Evolutionary conservation across 2,329 filamentous ascomycete species (phyloP), one percentile per base, ranked within the genome.

Genomic region (Sclerotinia sclerotiorum): DNA sequence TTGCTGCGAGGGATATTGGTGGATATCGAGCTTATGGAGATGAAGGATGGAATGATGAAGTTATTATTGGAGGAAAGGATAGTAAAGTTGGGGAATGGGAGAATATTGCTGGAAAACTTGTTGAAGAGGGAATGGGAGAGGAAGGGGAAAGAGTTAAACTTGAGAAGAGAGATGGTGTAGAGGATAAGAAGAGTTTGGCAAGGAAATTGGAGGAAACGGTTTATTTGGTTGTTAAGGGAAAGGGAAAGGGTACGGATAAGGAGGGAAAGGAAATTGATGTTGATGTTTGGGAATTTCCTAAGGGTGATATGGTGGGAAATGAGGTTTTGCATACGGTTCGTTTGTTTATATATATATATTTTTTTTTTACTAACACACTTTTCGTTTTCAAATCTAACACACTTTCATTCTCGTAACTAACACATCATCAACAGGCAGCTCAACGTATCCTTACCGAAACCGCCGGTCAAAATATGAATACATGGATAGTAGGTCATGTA

Each of bases 401-500:
- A n/a, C 24, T 60, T 29, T 5, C 27, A 51, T 21, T 24, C 8
- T 2, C n/a, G 48, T 15, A 32, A 57, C n/a, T 60, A 39, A 58
- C 44, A 21, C 44, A 2, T 24, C 11, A 42, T 17, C 24, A 3
- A 71, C 74, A 99, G 95, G 89, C 92, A 56, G 93, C 94, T 49
- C 87, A 93, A 77, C 87, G 93, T 70, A 88, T 93, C 67, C 84
- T 98, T 32, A 84, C 89, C 65, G 85, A 92, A 75, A 84, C 92
- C 4, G 93, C 90, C 13, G 95, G 95, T 69, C 82, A 91, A 70
- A 96, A 99, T 84, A 98, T 99, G 94, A 98, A 98, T 83, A 97
- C 93, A 67, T 99, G 95, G 94, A 87, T 98, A 74, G 91, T 99
- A 64, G 94, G 93, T 70, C 93, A 93, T 75, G 90, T 91, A 69